Evolutionary conservation across 2,329 filamentous ascomycete genomes (phyloP).

Genomic region (Fusarium chlamydosporum): DNA sequence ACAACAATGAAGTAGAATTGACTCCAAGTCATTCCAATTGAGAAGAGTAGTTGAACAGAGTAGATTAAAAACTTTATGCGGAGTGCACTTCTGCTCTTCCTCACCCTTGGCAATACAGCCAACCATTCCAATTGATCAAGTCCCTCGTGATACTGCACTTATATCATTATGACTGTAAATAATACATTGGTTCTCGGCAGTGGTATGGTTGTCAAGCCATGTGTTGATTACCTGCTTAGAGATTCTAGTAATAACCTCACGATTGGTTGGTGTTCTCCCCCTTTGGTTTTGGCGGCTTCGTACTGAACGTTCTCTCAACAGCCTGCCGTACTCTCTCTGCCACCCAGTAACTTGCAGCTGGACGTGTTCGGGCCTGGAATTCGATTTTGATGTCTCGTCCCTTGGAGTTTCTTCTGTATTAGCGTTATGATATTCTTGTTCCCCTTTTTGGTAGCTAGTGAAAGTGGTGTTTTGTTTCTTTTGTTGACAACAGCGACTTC

Average conservation of each 20-base stretch:
- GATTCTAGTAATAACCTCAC: neutral
- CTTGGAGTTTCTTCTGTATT: too few species aligned
- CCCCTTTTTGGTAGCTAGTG: too few species aligned
- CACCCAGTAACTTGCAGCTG: neutral
- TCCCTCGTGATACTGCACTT: neutral
- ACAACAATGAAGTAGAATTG: neutral
- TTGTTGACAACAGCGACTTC: too few species aligned
- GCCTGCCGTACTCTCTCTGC: neutral
- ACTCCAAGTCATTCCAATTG: neutral
- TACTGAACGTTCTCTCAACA: neutral
- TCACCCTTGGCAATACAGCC: neutral
- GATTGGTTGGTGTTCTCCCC: neutral
- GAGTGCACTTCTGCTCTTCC: neutral
- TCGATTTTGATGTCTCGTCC: too few species aligned
- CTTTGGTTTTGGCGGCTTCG: neutral
- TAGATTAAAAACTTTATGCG: accelerated
- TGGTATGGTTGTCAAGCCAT: neutral
- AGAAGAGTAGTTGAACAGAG: neutral
- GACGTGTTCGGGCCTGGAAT: neutral
- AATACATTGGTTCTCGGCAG: neutral
- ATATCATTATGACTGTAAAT: neutral
- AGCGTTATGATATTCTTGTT: too few species aligned
- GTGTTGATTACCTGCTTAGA: neutral
- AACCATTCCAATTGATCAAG: neutral
- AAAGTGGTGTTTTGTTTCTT: too few species aligned